Evolutionary conservation across 805 yeast genomes (phyloP), one percentile per base, ranked within the genome.

Genomic region (Spathaspora hagerdaliae): DNA sequence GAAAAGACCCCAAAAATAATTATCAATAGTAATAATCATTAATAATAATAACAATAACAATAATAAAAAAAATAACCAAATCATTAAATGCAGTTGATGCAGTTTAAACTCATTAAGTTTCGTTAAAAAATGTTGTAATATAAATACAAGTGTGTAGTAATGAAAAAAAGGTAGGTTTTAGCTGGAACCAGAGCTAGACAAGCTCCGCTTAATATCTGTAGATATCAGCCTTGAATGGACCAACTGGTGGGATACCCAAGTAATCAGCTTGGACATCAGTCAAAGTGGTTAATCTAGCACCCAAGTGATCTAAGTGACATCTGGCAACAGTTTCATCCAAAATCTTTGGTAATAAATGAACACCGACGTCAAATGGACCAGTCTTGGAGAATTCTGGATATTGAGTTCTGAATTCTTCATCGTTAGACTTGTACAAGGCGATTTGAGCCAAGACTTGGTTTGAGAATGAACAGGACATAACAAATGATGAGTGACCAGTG

Each of bases 361-460:
- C 99, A 72, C 96, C 96, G 57, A 87, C 74, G 56, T 78, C 81
- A 76, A 90, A 94, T 63, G 91, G 85, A 67, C 95, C 96, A 58
- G 94, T 81, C 79, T 87, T 87, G 69, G 87, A 79, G 73, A 94
- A 92, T 81, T 92, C 98, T 54, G 88, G 85, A 75, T 73, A 85
- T 70, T 83, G 71, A 54, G 78, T 61, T 75, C 87, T 85, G 88
- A 94, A 92, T 53, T 67, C 82, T 50, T 69, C 75, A 77, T 92
- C 90, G 54, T 84, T 65, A 63, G 95, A 83, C 74, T 90, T 92
- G 95, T 79, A 92, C 69, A 91, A 78, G 63, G 97, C 98, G 65
- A 91, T 92, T 80, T 92, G 99, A 61, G 99, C 99, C 69, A 92
- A 81, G 55, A 92, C 98, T 81, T 92, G 99, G 87, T 92, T 92